Evolutionary conservation across 345 rosid species (phyloP).

Genomic region (Camelina laxa): DNA sequence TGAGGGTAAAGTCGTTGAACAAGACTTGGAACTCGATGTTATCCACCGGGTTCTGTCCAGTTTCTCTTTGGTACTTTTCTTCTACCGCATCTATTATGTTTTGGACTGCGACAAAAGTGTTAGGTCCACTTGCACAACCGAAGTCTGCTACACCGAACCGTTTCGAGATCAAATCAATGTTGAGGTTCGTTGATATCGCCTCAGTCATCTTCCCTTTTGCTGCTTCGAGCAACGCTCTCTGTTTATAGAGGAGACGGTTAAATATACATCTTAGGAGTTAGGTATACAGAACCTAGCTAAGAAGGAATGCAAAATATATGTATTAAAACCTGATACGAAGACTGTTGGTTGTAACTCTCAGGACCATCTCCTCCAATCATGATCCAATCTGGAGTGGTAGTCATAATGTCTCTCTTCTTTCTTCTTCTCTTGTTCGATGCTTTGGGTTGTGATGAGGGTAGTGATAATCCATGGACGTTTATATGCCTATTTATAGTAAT

Average conservation of each 20-base stretch:
- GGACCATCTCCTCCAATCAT: constrained; percentile 39
- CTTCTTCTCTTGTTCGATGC: background rate
- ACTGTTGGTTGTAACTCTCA: constrained; percentile 34
- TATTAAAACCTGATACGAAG: constrained; percentile 30
- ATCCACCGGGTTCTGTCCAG: background rate
- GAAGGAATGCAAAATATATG: no score
- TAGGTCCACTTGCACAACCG: constrained; percentile 9
- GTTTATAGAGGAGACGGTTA: background rate
- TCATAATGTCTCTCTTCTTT: background rate
- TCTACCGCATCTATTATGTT: constrained; percentile 1
- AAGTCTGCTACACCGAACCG: background rate
- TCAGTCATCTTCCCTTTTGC: background rate
- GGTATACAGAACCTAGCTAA: background rate
- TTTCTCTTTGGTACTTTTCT: background rate
- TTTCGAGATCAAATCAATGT: background rate
- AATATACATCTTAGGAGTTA: background rate
- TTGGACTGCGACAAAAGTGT: constrained; percentile 1
- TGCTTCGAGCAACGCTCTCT: background rate
- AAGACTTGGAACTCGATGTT: constrained; percentile 5
- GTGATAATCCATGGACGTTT: background rate
- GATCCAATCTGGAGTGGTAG: constrained; percentile 15
- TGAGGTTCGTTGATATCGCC: background rate
- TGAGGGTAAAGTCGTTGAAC: background rate
- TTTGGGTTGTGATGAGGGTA: constrained; percentile 10
- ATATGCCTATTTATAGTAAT: background rate